Base-by-base conservation (phyloP, 2,329 filamentous ascomycete genomes). In the Penicillium sp. region DNA sequence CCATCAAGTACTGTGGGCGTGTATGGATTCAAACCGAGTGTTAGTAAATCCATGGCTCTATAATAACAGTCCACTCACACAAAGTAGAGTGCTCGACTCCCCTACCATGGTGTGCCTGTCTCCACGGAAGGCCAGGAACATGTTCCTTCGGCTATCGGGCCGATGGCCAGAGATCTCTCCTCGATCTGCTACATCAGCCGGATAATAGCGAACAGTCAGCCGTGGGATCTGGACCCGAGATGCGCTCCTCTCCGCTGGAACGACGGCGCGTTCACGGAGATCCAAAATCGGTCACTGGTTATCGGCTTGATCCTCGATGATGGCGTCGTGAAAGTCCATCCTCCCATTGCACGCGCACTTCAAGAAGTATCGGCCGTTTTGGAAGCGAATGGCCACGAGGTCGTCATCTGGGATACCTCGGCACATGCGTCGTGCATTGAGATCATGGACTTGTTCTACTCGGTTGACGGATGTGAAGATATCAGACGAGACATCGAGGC, bases 41-140 rank as follows among this genome's bases (percentile, higher is more conserved):
- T 71, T 54, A 61, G 73, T 62, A 34, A 5, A 13, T n/a, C 34
- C 14, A 13, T 36, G 3, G 13, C 34, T n/a, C 4, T 36, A n/a
- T 4, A 14, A n/a, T 5, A 34, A n/a, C 34, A 36, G 13, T 2
- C 5, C 6, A 16, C 18, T 9, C 11, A 49, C 22, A 34, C 39
- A 47, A 42, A 10, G 32, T 42, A 86, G 83, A 86, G 81, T 58
- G 75, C 76, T 2, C 77, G 85, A 5, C 65, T 86, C 0, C 83
- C 85, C 0, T 87, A 87, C 47, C 65, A 77, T 11, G 84, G 83
- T 0, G 82, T 85, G 0, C 76, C 82, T 0, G 84, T 87, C 0
- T 86, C 84, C 0, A 86, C 82, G 0, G 83, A 86, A 39, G 84
- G 85, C 32, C 85, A 87, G 62, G 83, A 86, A 52, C 84, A 87